These are phyloP conservation scores for Nidularia pulvinata DNA, from an alignment of 768 basidiomycete genomes.

Conservation along the genomic window DNA sequence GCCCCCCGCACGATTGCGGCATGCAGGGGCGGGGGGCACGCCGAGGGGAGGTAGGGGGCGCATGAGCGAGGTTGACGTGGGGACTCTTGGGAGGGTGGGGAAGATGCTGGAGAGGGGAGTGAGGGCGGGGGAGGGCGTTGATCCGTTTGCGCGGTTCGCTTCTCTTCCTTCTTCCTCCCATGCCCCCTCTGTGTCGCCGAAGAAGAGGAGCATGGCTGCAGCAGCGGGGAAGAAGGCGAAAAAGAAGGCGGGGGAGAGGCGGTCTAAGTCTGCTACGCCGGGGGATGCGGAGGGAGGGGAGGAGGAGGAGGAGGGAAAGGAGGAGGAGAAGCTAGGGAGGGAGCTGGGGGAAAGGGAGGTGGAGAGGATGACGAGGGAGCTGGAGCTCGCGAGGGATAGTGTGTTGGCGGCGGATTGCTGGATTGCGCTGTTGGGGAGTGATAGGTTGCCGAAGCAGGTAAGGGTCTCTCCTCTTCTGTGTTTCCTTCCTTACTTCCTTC, in stretches of 20 bases:
- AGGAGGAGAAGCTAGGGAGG: slow-evolving; percentile 1
- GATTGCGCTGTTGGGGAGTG: slow-evolving; percentile 74
- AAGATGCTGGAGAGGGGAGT: slow-evolving; percentile 83
- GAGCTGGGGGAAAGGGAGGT: slow-evolving; percentile 44
- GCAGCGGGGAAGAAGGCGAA: slow-evolving; percentile 35
- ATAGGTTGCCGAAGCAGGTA: slow-evolving; percentile 87
- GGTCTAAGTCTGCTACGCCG: slow-evolving; percentile 44
- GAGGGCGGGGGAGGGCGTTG: slow-evolving; percentile 71
- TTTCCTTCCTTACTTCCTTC: no score
- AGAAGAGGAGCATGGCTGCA: slow-evolving; percentile 37
- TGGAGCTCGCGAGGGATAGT: slow-evolving; percentile 71
- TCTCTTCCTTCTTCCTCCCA: slow-evolving; percentile 14
- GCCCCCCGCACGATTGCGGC: slow-evolving; percentile 68
- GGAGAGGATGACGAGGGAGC: slow-evolving; percentile 43
- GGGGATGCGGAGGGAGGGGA: slow-evolving; percentile 31
- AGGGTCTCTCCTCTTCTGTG: slow-evolving; percentile 9
- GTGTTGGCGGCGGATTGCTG: slow-evolving; percentile 85
- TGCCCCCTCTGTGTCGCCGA: slow-evolving; percentile 37
- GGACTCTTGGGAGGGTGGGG: slow-evolving; percentile 61
- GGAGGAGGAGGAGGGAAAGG: slow-evolving; percentile 15
- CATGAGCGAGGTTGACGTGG: slow-evolving; percentile 68
- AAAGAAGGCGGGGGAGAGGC: slow-evolving; percentile 15
- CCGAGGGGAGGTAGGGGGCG: slow-evolving; percentile 47
- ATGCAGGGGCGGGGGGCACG: slow-evolving; percentile 38
- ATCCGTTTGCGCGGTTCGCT: slow-evolving; percentile 51